Base-by-base conservation (phyloP, 129 eudicot genomes). In the Cynara cardunculus region DNA sequence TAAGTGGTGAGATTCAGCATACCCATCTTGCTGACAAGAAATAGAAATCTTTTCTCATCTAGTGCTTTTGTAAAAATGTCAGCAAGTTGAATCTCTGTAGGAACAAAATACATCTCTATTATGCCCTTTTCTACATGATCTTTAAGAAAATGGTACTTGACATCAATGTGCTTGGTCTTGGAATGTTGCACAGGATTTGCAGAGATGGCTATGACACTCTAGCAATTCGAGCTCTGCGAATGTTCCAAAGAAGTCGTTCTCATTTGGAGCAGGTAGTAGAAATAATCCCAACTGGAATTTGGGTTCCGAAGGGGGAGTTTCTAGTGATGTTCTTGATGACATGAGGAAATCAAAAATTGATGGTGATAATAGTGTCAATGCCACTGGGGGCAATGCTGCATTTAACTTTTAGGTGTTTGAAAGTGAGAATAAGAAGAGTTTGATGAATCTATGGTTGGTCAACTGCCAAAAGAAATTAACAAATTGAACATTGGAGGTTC, bases 271-370 rank as follows among this genome's bases (percentile, higher is more conserved):
- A 16, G 76, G 79, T 65, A 74, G 62, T 12, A 81, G 46, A 78
- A 72, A 49, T 28, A 22, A 44, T 74, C n/a, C 25, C 0, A 65
- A 28, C 53, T 39, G 61, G 16, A 69, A 65, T 75, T 59, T 2
- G 6, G 81, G 78, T 11, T 41, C 53, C 3, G 53, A 41, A 11
- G 13, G 11, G 49, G 49, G 49, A 7, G 14, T 28, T 62, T 18
- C 79, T 41, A 78, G 64, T 74, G 71, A 25, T 6, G 76, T 87
- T 67, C 13, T 84, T 11, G 92, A 90, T 80, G 89, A 85, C 14
- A 69, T 87, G 72, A 82, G 75, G 87, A 89, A 83, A 37, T 35
- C 87, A 92, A 77, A 76, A 68, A 87, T 87, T 31, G 87, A 81
- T 46, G 44, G 65, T 61, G 69, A 69, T 37, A 64, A 68, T 11